These are phyloP conservation scores for Moricandia moricandioides DNA, from an alignment of 345 rosid genomes.

Conservation along the genomic window DNA sequence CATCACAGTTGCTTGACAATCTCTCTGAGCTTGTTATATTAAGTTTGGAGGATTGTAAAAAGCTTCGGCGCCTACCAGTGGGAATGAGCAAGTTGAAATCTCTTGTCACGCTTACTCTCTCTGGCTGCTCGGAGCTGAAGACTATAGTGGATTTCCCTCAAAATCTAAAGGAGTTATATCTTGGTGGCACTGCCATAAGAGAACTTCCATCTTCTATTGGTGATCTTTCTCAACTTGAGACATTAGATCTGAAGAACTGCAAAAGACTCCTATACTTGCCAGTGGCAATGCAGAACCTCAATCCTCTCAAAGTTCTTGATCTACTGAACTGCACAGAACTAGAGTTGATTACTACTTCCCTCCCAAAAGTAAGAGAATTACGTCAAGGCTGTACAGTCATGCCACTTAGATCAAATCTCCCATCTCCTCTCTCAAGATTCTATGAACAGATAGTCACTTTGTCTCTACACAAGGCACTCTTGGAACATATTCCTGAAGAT, in stretches of 20 bases:
- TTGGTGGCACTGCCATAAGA: conserved; percentile 5
- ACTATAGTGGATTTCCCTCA: background rate
- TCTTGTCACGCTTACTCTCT: background rate
- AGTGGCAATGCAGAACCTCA: background rate
- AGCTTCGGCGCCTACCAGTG: background rate
- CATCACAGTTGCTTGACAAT: background rate
- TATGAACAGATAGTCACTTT: background rate
- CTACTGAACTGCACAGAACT: conserved; percentile 6
- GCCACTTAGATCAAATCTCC: background rate
- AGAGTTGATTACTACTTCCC: background rate
- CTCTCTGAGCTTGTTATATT: background rate
- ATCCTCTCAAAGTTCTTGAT: conserved; percentile 19
- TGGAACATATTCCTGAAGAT: background rate
- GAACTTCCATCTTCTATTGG: background rate
- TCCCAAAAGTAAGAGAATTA: background rate
- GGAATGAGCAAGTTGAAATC: background rate
- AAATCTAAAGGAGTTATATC: conserved; percentile 5
- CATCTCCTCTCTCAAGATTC: background rate
- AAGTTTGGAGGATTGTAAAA: background rate
- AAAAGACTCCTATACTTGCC: background rate
- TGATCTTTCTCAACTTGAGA: background rate
- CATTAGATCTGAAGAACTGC: conserved; percentile 5
- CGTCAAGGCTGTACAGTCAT: background rate
- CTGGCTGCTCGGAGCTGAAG: background rate
- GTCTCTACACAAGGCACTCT: background rate